These are phyloP conservation scores for Salvia sclarea DNA, from an alignment of 305 asterid genomes.

Conservation along the genomic window DNA sequence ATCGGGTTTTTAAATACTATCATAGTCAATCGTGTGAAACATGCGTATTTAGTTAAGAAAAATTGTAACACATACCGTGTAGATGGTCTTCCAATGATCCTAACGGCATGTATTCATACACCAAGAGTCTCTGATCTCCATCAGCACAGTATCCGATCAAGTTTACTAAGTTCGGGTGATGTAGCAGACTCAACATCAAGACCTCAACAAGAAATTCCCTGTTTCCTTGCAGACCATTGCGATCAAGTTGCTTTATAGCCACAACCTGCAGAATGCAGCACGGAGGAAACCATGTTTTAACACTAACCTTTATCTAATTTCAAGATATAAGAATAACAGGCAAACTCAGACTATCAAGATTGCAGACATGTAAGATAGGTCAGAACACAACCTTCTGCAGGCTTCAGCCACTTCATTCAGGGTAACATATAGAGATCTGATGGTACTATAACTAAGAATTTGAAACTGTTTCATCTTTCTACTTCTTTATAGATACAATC, in stretches of 20 bases:
- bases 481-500: neutral
- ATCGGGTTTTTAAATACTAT: neutral
- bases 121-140: constrained; percentile 90
- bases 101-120: constrained; percentile 76
- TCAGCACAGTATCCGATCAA: constrained; percentile 88
- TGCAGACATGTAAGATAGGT: neutral
- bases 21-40: neutral
- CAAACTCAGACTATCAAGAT: neutral
- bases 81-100: constrained; percentile 87
- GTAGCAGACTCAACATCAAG: constrained; percentile 76
- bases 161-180: constrained; percentile 78
- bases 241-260: constrained; percentile 83
- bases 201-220: constrained; percentile 86
- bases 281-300: constrained; percentile 4
- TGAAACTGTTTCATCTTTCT: neutral
- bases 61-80: constrained; percentile 47
- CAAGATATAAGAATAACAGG: neutral
- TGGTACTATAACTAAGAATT: neutral
- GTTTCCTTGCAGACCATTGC: constrained; percentile 82
- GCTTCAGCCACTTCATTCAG: neutral
- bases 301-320: too few relatives aligned
- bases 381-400: neutral
- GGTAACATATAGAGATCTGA: neutral
- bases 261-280: constrained; percentile 50
- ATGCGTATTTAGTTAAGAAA: too few relatives aligned